These are phyloP conservation scores for Gleditsia sinensis DNA, from an alignment of 306 rosid genomes.

Conservation along the genomic window DNA sequence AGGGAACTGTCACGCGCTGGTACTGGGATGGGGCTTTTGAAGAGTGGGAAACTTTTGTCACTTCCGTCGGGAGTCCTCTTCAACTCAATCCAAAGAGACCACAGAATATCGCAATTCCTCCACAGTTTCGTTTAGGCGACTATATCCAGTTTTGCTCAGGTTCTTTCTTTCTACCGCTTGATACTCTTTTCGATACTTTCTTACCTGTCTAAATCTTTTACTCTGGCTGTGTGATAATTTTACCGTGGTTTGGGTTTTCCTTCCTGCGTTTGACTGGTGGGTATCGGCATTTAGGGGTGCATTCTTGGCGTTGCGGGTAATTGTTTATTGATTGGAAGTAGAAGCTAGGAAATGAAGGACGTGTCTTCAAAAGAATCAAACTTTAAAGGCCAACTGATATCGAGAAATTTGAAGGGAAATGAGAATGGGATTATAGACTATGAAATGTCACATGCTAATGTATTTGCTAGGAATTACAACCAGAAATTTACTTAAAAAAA, in stretches of 20 bases:
- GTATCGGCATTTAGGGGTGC: background rate
- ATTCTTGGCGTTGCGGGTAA: background rate
- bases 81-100: too few relatives aligned
- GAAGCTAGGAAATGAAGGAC: background rate
- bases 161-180: background rate
- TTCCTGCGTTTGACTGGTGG: background rate
- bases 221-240: background rate
- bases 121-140: too few relatives aligned
- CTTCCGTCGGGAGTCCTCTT: too few relatives aligned
- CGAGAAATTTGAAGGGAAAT: background rate
- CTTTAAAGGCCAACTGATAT: background rate
- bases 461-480: background rate
- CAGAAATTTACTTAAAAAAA: background rate
- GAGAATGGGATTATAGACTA: background rate
- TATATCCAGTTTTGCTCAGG: background rate
- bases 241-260: background rate
- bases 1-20: too few relatives aligned
- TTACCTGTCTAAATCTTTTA: background rate
- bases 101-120: too few relatives aligned
- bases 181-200: background rate
- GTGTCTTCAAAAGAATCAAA: background rate
- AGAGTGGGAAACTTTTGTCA: too few relatives aligned
- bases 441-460: background rate
- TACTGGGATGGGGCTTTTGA: too few relatives aligned
- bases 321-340: background rate